Evolutionary conservation across 2,329 filamentous ascomycete species (phyloP).

Genomic region (Pseudogymnoascus sp.): DNA sequence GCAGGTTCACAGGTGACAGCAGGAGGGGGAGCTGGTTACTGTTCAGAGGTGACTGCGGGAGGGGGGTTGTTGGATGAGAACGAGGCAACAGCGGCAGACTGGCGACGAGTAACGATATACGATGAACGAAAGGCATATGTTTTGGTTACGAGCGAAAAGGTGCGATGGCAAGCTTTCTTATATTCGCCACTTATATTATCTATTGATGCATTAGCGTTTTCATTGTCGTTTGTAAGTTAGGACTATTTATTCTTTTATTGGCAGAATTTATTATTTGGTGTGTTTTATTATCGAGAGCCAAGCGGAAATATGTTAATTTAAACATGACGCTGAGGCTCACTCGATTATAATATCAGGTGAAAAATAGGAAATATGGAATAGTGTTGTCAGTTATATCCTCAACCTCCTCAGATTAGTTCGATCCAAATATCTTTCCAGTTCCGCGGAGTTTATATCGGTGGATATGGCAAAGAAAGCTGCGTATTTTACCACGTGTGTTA

Average conservation of each 20-base stretch:
- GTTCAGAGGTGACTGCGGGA: not conserved
- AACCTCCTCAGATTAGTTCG: slow-evolving; percentile 40
- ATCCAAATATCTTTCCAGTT: slow-evolving; percentile 38
- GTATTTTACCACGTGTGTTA: slow-evolving; percentile 47
- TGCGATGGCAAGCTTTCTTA: not conserved
- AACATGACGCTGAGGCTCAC: no score
- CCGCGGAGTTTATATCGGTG: slow-evolving; percentile 31
- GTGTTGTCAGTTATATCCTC: slow-evolving; percentile 24
- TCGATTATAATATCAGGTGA: no score
- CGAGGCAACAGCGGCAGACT: not conserved
- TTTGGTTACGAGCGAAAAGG: not conserved
- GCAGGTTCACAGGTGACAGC: not conserved
- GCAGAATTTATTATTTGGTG: not conserved
- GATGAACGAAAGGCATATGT: not conserved
- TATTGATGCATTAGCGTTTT: not conserved
- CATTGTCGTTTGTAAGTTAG: not conserved
- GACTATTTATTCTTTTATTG: not conserved
- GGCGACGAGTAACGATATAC: not conserved
- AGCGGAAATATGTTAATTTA: no score
- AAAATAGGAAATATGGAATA: no score
- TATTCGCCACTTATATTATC: not conserved
- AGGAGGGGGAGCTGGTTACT: no score
- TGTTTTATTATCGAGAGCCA: not conserved
- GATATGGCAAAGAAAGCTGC: slow-evolving; percentile 44
- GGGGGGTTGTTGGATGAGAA: not conserved